phyloP scores from a whole-genome alignment of 257 asterid genomes.

The Thymus mandschuricus region DNA sequence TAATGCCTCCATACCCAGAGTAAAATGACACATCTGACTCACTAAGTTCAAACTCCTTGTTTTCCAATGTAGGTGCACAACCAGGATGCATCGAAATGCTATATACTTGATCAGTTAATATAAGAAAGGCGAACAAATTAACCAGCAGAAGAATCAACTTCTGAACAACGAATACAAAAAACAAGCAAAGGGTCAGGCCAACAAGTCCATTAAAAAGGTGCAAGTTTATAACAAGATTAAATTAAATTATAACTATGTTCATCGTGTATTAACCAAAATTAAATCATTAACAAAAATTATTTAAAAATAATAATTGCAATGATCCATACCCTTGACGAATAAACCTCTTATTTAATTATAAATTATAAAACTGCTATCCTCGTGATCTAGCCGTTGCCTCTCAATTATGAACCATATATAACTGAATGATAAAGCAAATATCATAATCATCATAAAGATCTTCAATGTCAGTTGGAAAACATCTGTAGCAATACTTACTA shows the following conservation, averaged over 20 bases:
- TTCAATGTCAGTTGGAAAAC: constrained; percentile 14
- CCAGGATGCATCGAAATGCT: not conserved
- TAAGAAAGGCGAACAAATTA: not conserved
- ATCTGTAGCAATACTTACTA: constrained; percentile 12
- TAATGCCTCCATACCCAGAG: constrained; percentile 14
- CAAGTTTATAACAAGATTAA: too few species aligned
- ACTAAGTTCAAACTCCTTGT: not conserved
- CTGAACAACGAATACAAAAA: not conserved
- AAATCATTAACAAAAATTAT: not conserved
- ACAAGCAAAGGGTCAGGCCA: not conserved
- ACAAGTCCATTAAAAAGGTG: too few species aligned
- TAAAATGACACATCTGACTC: not conserved
- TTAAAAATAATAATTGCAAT: not conserved
- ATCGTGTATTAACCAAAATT: too few species aligned
- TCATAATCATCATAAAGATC: constrained; percentile 13
- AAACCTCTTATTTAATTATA: not conserved
- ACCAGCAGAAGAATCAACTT: not conserved
- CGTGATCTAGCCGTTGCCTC: constrained; percentile 17
- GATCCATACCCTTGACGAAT: constrained; percentile 12
- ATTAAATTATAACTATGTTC: too few species aligned
- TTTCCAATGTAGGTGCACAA: not conserved
- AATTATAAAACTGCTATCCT: not conserved
- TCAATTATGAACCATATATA: constrained; percentile 24
- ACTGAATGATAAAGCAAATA: not conserved
- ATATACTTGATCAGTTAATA: not conserved